A percentile compares a stretch with the other conserved stretches of the same genome.
These are phyloP conservation scores for Neurospora sp. DNA, from an alignment of 495 filamentous ascomycete species.

Conservation along the genomic window DNA sequence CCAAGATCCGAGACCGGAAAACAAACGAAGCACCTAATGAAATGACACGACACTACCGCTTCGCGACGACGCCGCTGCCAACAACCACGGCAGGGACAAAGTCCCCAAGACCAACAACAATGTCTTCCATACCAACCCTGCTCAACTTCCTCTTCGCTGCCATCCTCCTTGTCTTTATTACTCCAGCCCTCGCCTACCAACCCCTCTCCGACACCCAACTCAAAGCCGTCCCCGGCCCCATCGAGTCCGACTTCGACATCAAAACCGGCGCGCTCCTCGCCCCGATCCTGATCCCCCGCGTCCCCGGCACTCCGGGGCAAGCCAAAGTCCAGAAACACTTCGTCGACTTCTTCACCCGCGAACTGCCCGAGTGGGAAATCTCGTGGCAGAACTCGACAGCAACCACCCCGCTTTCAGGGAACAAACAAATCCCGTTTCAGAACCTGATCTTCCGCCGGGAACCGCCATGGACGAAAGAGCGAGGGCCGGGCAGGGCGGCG, in stretches of 20 bases:
- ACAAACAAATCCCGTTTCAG: constrained; percentile 60
- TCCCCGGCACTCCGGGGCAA: constrained; percentile 69
- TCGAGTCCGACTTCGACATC: constrained; percentile 64
- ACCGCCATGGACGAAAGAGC: constrained; percentile 58
- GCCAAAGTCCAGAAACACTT: constrained; percentile 64
- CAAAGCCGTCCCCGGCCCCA: constrained; percentile 44
- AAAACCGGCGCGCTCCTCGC: constrained; percentile 54
- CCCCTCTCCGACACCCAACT: constrained; percentile 63
- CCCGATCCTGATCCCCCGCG: constrained; percentile 72
- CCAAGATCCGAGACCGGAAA: neutral
- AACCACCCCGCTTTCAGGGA: constrained; percentile 56
- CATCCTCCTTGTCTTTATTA: constrained; percentile 11
- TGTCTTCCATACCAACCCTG: neutral
- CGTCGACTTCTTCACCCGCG: constrained; percentile 56
- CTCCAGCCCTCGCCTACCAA: constrained; percentile 48
- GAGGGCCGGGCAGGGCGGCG: constrained; percentile 50
- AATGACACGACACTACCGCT: neutral
- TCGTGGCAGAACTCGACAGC: constrained; percentile 75
- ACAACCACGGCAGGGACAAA: neutral
- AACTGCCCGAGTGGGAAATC: constrained; percentile 66
- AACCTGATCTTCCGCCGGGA: constrained; percentile 76
- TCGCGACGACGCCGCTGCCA: neutral
- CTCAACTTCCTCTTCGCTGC: constrained; percentile 3
- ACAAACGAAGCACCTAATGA: neutral
- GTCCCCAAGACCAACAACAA: neutral